Base-by-base conservation (phyloP, 305 asterid species). In the Plantago lanceolata region DNA sequence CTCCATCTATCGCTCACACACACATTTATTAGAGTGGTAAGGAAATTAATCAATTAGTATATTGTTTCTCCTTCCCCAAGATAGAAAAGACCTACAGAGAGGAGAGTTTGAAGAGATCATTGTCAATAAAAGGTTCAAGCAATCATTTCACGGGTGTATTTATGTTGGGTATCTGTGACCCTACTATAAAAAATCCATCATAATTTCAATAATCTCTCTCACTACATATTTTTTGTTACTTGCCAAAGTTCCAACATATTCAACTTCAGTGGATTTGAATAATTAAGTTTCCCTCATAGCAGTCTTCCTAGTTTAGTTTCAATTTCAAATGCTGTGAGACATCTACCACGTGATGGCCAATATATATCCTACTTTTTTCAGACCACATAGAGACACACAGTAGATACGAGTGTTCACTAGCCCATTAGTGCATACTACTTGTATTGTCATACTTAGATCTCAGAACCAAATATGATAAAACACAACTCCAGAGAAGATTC, bases 161-260 rank as follows among this genome's bases (percentile, higher is more conserved):
- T 33, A 5, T 33, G 40, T 33, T 33, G 40, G 2, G 40, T 33
- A 33, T 4, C 9, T 5, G 40, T 7, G 1, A 3, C 6, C 5
- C 2, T 33, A 33, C 40, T 33, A 33, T 33, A 7, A 33, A 33
- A 33, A 33, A 4, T 7, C 8, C 40, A 2, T 66, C 65, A 66
- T 54, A 37, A 31, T 19, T 53, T 50, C 12, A 65, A 54, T 54
- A 53, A 44, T 40, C 24, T 65, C 66, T 68, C 66, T 71, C 54
- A 67, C 47, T 49, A 59, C 63, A 52, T 57, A 51, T 48, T 71
- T 61, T 19, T 63, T 54, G 58, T 49, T 65, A 60, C 63, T 68
- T 33, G 71, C 48, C 61, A 63, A 28, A 55, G 50, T 47, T 19
- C 51, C 13, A 13, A 49, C 40, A 18, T 60, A 55, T 47, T 43